phyloP scores from a whole-genome alignment of 176 grass and related monocot species.

The Neostapfia colusana region DNA sequence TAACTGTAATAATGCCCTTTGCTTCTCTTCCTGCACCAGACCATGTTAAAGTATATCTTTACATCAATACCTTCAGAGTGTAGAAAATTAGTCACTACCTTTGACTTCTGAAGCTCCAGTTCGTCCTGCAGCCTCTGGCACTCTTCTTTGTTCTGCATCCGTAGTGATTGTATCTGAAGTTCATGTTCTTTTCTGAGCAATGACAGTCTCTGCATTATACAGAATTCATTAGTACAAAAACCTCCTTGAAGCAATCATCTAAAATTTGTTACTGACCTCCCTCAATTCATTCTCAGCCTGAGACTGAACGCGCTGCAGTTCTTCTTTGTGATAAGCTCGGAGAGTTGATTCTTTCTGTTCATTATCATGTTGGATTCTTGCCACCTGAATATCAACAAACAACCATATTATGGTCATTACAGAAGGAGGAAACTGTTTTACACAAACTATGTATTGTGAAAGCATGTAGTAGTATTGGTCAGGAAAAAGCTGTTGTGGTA shows the following conservation, averaged over 20 bases:
- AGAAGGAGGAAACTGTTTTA: neutral
- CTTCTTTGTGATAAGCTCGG: conserved; percentile 61
- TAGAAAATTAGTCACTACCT: conserved; percentile 51
- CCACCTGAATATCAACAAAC: conserved; percentile 62
- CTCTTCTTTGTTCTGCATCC: conserved; percentile 73
- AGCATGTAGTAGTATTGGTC: neutral
- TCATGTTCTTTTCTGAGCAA: conserved; percentile 85
- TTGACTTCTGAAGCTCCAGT: conserved; percentile 90
- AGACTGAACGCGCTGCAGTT: conserved; percentile 66
- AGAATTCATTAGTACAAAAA: conserved; percentile 25
- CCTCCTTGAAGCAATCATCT: conserved; percentile 18
- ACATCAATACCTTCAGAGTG: conserved; percentile 29
- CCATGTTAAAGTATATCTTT: conserved; percentile 31
- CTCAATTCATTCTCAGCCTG: conserved; percentile 89
- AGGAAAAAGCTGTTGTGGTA: neutral
- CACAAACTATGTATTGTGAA: conserved; percentile 4
- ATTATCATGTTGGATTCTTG: conserved; percentile 70
- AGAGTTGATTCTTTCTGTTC: conserved; percentile 74
- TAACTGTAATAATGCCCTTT: conserved; percentile 82
- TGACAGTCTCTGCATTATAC: conserved; percentile 56
- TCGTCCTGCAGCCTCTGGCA: conserved; percentile 79
- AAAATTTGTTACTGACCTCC: conserved; percentile 60
- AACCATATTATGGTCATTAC: conserved; percentile 34
- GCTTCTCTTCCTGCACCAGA: conserved; percentile 89
- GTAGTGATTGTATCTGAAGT: conserved; percentile 72